Evolutionary conservation across 2,329 filamentous ascomycete genomes (phyloP).

Genomic region (Verticillium alfalfae): DNA sequence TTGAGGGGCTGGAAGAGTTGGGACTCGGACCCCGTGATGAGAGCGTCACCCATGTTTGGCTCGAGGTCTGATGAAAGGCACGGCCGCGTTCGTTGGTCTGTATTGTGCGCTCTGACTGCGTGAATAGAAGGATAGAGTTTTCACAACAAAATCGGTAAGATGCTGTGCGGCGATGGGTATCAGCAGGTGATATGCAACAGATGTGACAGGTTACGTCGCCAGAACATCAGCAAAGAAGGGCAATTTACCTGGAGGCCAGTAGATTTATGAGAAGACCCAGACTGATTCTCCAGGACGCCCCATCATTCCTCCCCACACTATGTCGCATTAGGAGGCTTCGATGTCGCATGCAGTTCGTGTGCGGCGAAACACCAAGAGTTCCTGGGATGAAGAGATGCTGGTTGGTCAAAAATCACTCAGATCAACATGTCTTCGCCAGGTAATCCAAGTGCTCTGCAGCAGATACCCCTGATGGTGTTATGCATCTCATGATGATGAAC

Average conservation of each 20-base stretch:
- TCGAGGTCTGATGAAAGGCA: background rate
- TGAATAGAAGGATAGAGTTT: background rate
- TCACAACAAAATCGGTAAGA: background rate
- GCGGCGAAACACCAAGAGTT: background rate
- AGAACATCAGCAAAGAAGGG: background rate
- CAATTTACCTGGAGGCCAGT: background rate
- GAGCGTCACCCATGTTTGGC: slow-evolving; percentile 6
- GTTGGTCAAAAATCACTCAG: background rate
- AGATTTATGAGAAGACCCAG: background rate
- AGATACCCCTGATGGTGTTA: background rate
- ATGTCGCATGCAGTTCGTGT: background rate
- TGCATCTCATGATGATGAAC: background rate
- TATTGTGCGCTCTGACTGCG: background rate
- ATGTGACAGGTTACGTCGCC: background rate
- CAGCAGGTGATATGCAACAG: background rate
- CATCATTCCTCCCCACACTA: background rate
- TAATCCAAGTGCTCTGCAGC: background rate
- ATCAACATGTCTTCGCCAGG: background rate
- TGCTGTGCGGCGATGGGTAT: background rate
- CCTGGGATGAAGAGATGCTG: background rate
- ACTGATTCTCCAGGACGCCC: background rate
- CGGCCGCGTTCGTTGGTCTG: background rate
- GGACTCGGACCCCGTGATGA: slow-evolving; percentile 9
- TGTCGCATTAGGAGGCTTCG: background rate
- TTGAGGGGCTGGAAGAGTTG: slow-evolving; percentile 24